These are phyloP conservation scores for Talaromyces nanjingensis DNA, from an alignment of 495 filamentous ascomycete genomes.

Conservation along the genomic window DNA sequence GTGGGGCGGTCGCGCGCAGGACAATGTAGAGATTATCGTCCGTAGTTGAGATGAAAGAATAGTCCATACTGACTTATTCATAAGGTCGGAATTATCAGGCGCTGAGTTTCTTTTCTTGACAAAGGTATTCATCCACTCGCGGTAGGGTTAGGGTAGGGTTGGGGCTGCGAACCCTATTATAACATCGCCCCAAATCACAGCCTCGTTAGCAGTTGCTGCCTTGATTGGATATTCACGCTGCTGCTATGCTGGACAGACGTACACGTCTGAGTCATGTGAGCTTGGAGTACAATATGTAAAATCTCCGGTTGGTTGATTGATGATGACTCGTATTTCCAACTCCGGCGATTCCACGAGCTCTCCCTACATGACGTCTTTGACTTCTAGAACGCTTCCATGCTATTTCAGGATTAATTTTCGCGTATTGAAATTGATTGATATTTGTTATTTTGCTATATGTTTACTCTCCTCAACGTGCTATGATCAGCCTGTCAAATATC, in stretches of 20 bases:
- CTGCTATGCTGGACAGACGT: neutral
- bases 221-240: neutral
- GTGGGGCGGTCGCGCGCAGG: neutral
- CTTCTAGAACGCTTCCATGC: neutral
- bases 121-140: neutral
- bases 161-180: neutral
- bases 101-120: neutral
- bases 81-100: neutral
- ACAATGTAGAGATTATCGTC: neutral
- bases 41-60: neutral
- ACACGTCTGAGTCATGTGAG: neutral
- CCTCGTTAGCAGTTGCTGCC: neutral
- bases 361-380: neutral
- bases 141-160: neutral
- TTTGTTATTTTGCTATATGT: neutral
- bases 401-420: neutral
- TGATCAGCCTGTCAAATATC: neutral
- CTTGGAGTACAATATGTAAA: neutral
- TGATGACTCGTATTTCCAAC: neutral
- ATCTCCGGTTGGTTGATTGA: neutral
- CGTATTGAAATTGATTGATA: too few species aligned
- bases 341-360: neutral
- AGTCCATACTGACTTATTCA: neutral
- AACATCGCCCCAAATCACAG: neutral
- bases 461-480: neutral